phyloP scores from a whole-genome alignment of 2,329 filamentous ascomycete species.

The Fonsecaea multimorphosa region DNA sequence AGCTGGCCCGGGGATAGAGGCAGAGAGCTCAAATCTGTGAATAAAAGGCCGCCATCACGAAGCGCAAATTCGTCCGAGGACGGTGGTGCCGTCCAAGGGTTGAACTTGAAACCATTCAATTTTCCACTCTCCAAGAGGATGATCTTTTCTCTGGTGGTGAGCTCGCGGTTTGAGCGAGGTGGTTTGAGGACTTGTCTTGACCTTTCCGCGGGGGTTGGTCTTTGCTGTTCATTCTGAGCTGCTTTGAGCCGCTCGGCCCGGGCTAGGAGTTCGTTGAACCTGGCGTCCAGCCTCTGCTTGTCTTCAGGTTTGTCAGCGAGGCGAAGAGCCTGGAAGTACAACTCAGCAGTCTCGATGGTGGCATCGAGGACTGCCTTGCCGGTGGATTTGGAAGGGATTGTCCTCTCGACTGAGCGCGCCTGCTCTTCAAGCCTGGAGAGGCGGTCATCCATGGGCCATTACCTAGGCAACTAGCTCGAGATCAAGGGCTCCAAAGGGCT shows the following conservation, averaged over 20 bases:
- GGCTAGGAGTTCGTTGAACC: conserved; percentile 72
- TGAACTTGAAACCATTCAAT: conserved; percentile 82
- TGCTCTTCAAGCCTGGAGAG: conserved; percentile 32
- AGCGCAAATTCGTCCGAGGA: conserved; percentile 66
- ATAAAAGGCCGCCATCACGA: conserved; percentile 59
- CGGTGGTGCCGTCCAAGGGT: conserved; percentile 77
- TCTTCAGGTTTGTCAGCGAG: conserved; percentile 67
- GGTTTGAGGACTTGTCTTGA: conserved; percentile 34
- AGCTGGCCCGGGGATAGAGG: conserved; percentile 76
- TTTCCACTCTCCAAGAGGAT: conserved; percentile 78
- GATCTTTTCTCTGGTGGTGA: conserved; percentile 74
- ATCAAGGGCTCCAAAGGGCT: no score
- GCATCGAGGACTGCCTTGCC: conserved; percentile 71
- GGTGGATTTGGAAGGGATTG: conserved; percentile 38
- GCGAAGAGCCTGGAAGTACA: conserved; percentile 77
- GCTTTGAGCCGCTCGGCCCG: conserved; percentile 77
- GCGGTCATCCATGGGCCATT: conserved; percentile 20
- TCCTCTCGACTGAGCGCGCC: conserved; percentile 32
- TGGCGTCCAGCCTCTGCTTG: conserved; percentile 68
- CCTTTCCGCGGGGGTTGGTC: neutral
- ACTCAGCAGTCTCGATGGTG: conserved; percentile 77
- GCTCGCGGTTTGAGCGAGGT: conserved; percentile 60
- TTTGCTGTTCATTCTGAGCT: conserved; percentile 12
- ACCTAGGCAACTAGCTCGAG: conserved; percentile 8
- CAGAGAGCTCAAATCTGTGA: conserved; percentile 70